Base-by-base conservation (phyloP, 805 yeast species). In the Starmerella etchellsii region DNA sequence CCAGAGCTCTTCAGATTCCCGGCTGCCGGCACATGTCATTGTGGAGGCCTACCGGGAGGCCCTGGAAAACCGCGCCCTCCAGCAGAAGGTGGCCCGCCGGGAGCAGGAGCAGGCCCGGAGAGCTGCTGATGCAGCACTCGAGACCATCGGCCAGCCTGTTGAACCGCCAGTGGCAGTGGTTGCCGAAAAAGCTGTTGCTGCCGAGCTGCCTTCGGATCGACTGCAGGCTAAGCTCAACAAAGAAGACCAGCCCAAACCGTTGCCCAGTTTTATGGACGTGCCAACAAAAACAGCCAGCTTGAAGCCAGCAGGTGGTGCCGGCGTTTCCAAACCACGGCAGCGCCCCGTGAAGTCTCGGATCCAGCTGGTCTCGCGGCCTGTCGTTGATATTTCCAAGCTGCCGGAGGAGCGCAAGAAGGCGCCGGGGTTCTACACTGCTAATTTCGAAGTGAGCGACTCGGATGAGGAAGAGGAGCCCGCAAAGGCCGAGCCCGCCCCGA, bases 401-500 rank as follows among this genome's bases (percentile, higher is more conserved):
- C 39, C 46, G 3, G 53, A 43, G 21, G 43, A 53, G 2, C 47
- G 63, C 16, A 43, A 43, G 19, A 41, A 46, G n/a, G 47, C 53
- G 6, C 63, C 61, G 1, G 65, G 65, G 1, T 58, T 48, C 36
- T 55, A 57, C 29, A 47, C 59, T 3, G 65, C 61, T 1, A 54
- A 54, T 22, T 57, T 61, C 32, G 61, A 56, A n/a, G 50, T 55
- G 37, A 43, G 53, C 28, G 56, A 52, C 22, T 58, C 54, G 20
- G 56, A 51, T 10, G 55, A 52, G 16, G 59, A 55, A 19, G 56
- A 51, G 3, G 44, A 37, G 19, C 14, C 10, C 4, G 41, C 35
- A n/a, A 11, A 16, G n/a, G n/a, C n/a, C n/a, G n/a, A n/a, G n/a
- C n/a, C 26, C 37, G 14, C 30, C 18, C 3, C 23, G 26, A 16